Evolutionary conservation across 495 filamentous ascomycete genomes (phyloP), one percentile per base, ranked within the genome.

Genomic region (Friedmanniomyces simplex): DNA sequence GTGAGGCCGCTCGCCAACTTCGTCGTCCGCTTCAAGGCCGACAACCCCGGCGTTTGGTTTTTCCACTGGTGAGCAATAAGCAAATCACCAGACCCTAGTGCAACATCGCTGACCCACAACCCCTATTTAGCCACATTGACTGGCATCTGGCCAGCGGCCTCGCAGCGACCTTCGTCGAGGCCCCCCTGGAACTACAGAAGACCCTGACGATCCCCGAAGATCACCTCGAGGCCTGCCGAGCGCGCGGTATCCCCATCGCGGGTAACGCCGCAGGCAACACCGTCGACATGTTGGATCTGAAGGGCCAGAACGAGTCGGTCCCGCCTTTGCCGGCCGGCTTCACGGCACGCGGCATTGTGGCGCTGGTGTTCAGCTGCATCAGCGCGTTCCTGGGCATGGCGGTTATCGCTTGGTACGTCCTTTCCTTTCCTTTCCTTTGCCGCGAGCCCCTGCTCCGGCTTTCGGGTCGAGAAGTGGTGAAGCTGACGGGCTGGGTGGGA

Each of bases 191-290:
- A 10, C 43, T 93, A 0, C 88, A 91, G 65, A 61, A 77, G 37
- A 72, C 70, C 0, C 55, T 88, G 24, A 67, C 67, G 0, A 81
- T 93, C 25, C 87, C 89, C 0, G 61, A 77, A 24, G 70, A 84
- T 56, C 86, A 90, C 56, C 67, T 77, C 21, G 72, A 78, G 2
- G 79, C 69, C n/a, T 94, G 89, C 66, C 67, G 69, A n/a, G 77
- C 69, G 0, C 64, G 59, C 0, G 66, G 67, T 0, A 65, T 79
- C 0, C 74, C 77, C 0, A 81, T 70, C 0, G 67, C 61, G 2
- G 89, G 89, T 2, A 95, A 95, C 65, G 89, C 89, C 0, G 89
- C 87, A 0, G 89, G 78, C 0, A 89, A 89, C 59, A 78, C 76
- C 0, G 66, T 61, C 0, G 71, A 94, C 62, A 69, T 80, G 16